These are phyloP conservation scores for Babesia gibsoni DNA, from an alignment of 169 alveolate genomes.

Conservation along the genomic window DNA sequence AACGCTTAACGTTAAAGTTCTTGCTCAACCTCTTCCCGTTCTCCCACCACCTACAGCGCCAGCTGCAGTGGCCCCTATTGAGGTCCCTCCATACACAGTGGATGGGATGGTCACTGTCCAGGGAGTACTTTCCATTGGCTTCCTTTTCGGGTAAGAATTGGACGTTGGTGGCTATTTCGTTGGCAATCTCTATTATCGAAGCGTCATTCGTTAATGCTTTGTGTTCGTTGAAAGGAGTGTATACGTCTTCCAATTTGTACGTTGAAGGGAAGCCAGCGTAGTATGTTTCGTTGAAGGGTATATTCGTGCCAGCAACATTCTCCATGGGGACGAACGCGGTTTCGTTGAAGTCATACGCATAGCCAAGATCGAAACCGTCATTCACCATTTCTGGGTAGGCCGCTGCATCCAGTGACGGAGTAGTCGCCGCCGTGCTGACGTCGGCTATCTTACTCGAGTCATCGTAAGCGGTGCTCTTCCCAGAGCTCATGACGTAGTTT, in stretches of 20 bases:
- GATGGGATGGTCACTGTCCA: slow-evolving; percentile 74
- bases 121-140: slow-evolving; percentile 66
- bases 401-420: neutral
- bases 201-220: slow-evolving; percentile 45
- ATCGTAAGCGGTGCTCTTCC: slow-evolving; percentile 8
- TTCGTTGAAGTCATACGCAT: neutral
- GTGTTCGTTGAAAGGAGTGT: neutral
- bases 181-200: slow-evolving; percentile 63
- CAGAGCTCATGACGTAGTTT: neutral
- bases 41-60: slow-evolving; percentile 83
- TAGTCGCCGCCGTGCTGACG: slow-evolving; percentile 32
- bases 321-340: neutral
- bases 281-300: neutral
- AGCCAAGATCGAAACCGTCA: slow-evolving; percentile 26
- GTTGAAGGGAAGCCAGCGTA: neutral
- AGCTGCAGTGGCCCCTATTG: slow-evolving; percentile 74
- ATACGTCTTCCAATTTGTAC: neutral
- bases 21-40: slow-evolving; percentile 75
- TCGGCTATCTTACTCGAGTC: slow-evolving; percentile 3
- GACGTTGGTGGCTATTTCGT: slow-evolving; percentile 69
- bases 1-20: slow-evolving; percentile 75
- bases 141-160: slow-evolving; percentile 71
- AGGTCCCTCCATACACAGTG: slow-evolving; percentile 79
- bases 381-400: slow-evolving; percentile 2
- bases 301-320: neutral